Percentiles rank a stretch among this genome's conserved stretches.
Evolutionary conservation across 345 rosid species (phyloP).

Genomic region (Eucalyptus dawsonii): DNA sequence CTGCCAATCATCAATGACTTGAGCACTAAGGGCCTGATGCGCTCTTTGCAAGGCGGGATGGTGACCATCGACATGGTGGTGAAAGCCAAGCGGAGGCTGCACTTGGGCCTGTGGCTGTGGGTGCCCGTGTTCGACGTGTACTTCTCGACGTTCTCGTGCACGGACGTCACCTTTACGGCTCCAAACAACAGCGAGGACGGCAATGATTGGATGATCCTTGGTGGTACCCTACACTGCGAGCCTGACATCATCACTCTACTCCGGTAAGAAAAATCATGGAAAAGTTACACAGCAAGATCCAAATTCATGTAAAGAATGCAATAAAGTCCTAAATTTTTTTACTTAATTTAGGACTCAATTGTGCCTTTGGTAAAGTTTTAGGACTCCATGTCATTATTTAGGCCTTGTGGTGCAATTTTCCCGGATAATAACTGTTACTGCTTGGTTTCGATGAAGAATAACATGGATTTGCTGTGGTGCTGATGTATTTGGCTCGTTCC

Average conservation of each 20-base stretch:
- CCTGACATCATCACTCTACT: background rate
- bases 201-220: background rate
- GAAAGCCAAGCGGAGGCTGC: background rate
- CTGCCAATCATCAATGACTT: background rate
- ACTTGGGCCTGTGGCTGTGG: background rate
- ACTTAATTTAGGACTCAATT: background rate
- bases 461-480: background rate
- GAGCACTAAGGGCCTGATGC: background rate
- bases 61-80: background rate
- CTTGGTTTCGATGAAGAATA: background rate
- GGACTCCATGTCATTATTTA: too few species aligned
- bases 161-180: background rate
- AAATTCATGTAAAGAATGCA: background rate
- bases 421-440: background rate
- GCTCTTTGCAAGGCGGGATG: background rate
- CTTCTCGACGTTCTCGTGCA: background rate
- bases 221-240: background rate
- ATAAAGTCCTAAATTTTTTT: rapidly evolving
- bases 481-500: background rate
- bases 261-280: background rate
- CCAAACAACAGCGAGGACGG: background rate
- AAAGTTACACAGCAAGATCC: background rate
- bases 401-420: background rate
- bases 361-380: too few species aligned
- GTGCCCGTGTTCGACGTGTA: background rate